Evolutionary conservation across 148 eudicot species (phyloP).

Genomic region (Rhododendron simsii): DNA sequence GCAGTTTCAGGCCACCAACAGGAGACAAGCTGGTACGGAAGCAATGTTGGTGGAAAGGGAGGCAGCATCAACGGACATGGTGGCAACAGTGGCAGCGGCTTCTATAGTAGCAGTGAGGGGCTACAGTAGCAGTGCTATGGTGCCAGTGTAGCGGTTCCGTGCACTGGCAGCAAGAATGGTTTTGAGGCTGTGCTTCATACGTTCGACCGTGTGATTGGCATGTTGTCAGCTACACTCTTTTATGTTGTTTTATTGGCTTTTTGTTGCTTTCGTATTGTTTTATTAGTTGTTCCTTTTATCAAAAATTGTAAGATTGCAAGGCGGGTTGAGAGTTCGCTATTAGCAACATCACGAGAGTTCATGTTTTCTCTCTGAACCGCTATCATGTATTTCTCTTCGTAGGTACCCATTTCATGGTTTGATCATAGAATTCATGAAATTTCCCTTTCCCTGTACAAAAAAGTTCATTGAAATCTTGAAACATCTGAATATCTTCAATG

Average conservation of each 20-base stretch:
- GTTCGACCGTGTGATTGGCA: background rate
- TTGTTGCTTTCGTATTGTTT: background rate
- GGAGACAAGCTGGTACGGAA: background rate
- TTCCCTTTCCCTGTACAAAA: background rate
- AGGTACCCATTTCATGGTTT: background rate
- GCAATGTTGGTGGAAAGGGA: background rate
- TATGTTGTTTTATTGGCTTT: background rate
- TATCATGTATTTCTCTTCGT: background rate
- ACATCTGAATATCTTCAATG: background rate
- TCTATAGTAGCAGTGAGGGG: background rate
- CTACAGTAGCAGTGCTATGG: background rate
- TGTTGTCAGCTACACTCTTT: background rate
- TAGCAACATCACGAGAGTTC: background rate
- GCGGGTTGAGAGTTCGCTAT: background rate
- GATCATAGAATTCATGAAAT: background rate
- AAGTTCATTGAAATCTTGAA: background rate
- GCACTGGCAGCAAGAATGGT: background rate
- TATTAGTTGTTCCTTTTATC: background rate
- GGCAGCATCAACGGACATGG: background rate
- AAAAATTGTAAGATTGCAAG: background rate
- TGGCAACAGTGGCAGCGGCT: background rate
- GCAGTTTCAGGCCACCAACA: background rate
- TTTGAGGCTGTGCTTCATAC: background rate
- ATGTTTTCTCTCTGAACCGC: background rate
- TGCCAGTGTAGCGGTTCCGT: background rate